Conservation (phyloP, 345 rosid species). For the Psidium friedrichsthalianum region DNA sequence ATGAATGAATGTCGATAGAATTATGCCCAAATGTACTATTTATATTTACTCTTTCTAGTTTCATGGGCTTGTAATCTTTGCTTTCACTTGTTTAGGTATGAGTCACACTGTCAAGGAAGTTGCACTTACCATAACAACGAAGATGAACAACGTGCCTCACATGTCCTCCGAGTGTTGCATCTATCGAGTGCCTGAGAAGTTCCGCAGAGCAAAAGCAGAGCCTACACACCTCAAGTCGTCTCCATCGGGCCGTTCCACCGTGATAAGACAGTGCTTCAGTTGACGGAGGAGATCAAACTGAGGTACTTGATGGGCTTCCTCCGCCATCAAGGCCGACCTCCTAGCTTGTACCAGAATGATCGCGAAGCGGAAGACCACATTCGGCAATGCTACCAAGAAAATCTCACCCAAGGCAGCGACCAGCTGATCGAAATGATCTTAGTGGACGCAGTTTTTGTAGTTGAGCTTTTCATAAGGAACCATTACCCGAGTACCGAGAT, state of each 20-base stretch:
- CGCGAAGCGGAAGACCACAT: conserved; percentile 6
- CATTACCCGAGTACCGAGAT: not conserved
- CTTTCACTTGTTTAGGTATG: not conserved
- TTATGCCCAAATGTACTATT: not conserved
- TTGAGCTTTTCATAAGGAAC: conserved; percentile 23
- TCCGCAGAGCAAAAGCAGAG: not conserved
- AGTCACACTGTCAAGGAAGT: not conserved
- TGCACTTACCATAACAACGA: not conserved
- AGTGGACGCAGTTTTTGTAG: conserved; percentile 15
- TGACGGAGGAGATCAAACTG: conserved; percentile 12
- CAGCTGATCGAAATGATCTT: conserved; percentile 20
- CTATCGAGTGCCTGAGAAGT: not conserved
- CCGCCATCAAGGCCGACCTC: conserved; percentile 6
- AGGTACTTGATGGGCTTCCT: conserved; percentile 17
- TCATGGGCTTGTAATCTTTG: not conserved
- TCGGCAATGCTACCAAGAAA: conserved; percentile 17
- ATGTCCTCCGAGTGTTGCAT: not conserved
- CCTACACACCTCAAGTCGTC: conserved; percentile 1
- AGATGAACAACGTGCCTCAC: not conserved
- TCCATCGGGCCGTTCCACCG: conserved; percentile 9
- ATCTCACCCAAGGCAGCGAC: conserved; percentile 1
- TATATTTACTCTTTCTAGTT: not conserved
- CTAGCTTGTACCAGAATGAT: not conserved
- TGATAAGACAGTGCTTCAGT: conserved; percentile 1
- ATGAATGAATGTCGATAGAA: not conserved